Evolutionary conservation across 768 basidiomycete species (phyloP).

Genomic region (Tremella fuciformis): DNA sequence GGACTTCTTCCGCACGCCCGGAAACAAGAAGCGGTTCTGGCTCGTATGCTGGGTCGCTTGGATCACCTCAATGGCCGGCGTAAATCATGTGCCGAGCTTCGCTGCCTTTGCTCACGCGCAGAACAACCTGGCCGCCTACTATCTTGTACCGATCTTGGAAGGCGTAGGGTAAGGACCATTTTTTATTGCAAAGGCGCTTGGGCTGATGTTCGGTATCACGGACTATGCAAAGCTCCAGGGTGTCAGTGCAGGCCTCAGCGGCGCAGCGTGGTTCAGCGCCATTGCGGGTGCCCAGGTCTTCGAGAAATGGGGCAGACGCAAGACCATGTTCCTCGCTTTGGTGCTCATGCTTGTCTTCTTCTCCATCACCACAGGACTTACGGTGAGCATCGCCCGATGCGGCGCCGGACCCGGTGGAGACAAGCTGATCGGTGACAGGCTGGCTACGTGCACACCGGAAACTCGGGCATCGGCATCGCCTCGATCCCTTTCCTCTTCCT

Average conservation of each 20-base stretch:
- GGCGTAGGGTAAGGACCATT: too few species aligned
- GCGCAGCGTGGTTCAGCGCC: slow-evolving; percentile 51
- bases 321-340: slow-evolving; percentile 20
- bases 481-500: slow-evolving; percentile 23
- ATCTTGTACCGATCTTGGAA: slow-evolving; percentile 60
- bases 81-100: neutral
- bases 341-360: slow-evolving; percentile 20
- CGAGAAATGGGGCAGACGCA: slow-evolving; percentile 21
- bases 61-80: slow-evolving; percentile 6
- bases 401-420: neutral
- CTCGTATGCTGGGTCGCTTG: slow-evolving; percentile 5
- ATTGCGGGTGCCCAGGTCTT: slow-evolving; percentile 18
- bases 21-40: slow-evolving; percentile 55
- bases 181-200: too few species aligned
- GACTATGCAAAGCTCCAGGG: slow-evolving; percentile 60
- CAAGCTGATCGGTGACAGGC: neutral
- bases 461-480: slow-evolving; percentile 14
- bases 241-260: slow-evolving; percentile 58
- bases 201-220: slow-evolving; percentile 58
- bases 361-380: slow-evolving; percentile 21
- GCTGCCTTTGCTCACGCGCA: neutral
- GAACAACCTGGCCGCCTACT: slow-evolving; percentile 19
- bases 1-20: slow-evolving; percentile 63
- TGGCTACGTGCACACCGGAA: slow-evolving; percentile 8
- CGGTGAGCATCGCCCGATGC: slow-evolving; percentile 12